Evolutionary conservation across 352 stramenopile species (phyloP), one percentile per base, ranked within the genome.

Genomic region (Phytophthora cryptogea): DNA sequence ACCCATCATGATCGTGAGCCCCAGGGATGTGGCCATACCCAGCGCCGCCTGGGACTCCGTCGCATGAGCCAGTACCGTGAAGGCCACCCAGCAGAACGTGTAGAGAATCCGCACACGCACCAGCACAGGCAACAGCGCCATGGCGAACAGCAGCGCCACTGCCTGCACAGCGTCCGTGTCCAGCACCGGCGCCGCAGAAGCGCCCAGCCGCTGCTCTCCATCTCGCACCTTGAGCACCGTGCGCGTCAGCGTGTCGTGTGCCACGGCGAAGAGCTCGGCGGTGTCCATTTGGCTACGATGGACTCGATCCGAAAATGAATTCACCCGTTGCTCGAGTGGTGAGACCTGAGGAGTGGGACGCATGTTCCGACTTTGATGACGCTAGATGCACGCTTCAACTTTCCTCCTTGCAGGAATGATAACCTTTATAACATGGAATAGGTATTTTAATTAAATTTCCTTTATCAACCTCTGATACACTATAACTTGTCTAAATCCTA

Each of bases 1-100:
- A 28, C 72, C 70, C 59, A 81, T 74, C 75, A 84, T 84, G 48
- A 84, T 80, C 47, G 75, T 77, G 51, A 80, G 57, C 5, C 75
- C 69, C 10, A 77, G 43, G 28, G 72, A 74, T 26, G 75, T 81
- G 8, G 73, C 57, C 30, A 84, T 68, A 37, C 75, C 75, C 10
- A 84, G 54, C 14, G 70, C 68, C 9, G 60, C 63, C 49, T 77
- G 17, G 14, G 71, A 76, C 32, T 72, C 59, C 8, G 50, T 53
- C 42, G 72, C 32, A 23, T 79, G 70, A 9, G 69, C 72, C 11
- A 77, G 7, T 10, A 77, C 52, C 20, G 69, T 72, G 63, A 79
- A 82, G 20, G 17, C 48, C 31, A 59, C 43, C 72, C 72, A 82
- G 56, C 66, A 79, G 44, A 76, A 78, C 7, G 72, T 82, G 59